These are phyloP conservation scores for Talaromyces albobiverticillius DNA, from an alignment of 2,329 filamentous ascomycete species.

Conservation along the genomic window DNA sequence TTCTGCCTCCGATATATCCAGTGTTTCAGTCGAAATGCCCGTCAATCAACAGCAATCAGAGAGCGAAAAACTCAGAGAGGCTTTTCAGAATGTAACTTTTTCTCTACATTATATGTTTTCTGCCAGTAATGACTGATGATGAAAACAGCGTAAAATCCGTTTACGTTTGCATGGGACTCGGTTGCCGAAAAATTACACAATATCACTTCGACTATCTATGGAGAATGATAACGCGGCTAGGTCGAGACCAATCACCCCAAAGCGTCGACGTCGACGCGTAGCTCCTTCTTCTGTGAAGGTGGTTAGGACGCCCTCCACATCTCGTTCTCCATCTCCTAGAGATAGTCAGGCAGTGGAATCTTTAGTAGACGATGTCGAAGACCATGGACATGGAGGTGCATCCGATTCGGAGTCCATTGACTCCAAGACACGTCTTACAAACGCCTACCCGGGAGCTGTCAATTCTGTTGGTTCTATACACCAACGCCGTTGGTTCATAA, in stretches of 20 bases:
- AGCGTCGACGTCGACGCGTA: conserved; percentile 22
- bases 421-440: conserved; percentile 55
- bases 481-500: conserved; percentile 65
- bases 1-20: conserved; percentile 22
- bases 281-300: conserved; percentile 8
- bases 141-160: conserved; percentile 52
- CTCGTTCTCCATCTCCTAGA: conserved; percentile 16
- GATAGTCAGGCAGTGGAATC: neutral
- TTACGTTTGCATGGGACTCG: conserved; percentile 54
- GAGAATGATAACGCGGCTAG: conserved; percentile 18
- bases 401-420: conserved; percentile 45
- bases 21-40: neutral
- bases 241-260: conserved; percentile 16
- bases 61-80: conserved; percentile 47
- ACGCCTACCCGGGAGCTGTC: conserved; percentile 64
- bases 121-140: neutral
- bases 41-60: conserved; percentile 24
- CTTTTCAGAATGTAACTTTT: conserved; percentile 46
- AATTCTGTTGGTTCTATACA: conserved; percentile 67
- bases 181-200: conserved; percentile 53
- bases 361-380: conserved; percentile 12
- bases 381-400: conserved; percentile 11
- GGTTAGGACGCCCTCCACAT: conserved; percentile 20
- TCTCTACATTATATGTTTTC: neutral
- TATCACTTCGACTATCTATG: conserved; percentile 52